These are phyloP conservation scores for Epichloe baconii DNA, from an alignment of 2,329 filamentous ascomycete species.

Conservation along the genomic window DNA sequence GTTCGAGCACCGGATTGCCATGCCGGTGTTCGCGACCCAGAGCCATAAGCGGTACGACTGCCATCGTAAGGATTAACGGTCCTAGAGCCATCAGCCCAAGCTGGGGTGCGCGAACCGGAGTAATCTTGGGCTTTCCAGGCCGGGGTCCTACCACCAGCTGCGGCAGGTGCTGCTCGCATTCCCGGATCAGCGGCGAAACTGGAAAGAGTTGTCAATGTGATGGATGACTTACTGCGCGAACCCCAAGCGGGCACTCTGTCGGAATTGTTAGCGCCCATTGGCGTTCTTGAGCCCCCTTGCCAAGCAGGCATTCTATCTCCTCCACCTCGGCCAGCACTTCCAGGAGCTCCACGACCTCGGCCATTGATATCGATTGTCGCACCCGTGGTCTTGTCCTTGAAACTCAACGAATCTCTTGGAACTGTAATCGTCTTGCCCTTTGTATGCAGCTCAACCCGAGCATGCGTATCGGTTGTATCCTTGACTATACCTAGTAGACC, in stretches of 20 bases:
- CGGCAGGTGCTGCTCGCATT: slow-evolving; percentile 34
- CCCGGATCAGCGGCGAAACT: background rate
- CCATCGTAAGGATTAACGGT: slow-evolving; percentile 62
- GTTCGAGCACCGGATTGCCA: slow-evolving; percentile 72
- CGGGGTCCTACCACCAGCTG: slow-evolving; percentile 42
- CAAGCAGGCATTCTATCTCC: slow-evolving; percentile 39
- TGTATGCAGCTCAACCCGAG: slow-evolving; percentile 84
- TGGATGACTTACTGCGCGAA: slow-evolving; percentile 45
- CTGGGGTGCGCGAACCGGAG: slow-evolving; percentile 51
- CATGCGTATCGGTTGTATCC: slow-evolving; percentile 75
- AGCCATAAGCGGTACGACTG: slow-evolving; percentile 65
- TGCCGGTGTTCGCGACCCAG: slow-evolving; percentile 57
- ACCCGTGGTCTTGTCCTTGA: slow-evolving; percentile 76
- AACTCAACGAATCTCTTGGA: slow-evolving; percentile 64
- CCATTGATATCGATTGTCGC: slow-evolving; percentile 59
- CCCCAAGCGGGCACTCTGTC: slow-evolving; percentile 71
- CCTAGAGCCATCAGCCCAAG: slow-evolving; percentile 55
- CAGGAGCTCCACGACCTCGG: slow-evolving; percentile 32
- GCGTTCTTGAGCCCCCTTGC: slow-evolving; percentile 56
- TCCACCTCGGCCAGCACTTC: slow-evolving; percentile 31
- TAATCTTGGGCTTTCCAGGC: slow-evolving; percentile 45
- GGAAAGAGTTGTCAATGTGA: background rate
- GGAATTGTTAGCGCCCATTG: slow-evolving; percentile 43
- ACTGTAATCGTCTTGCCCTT: slow-evolving; percentile 87
- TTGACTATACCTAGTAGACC: slow-evolving; percentile 91